phyloP scores from a whole-genome alignment of 2,329 filamentous ascomycete species.

The Rutstroemia sydowiana region DNA sequence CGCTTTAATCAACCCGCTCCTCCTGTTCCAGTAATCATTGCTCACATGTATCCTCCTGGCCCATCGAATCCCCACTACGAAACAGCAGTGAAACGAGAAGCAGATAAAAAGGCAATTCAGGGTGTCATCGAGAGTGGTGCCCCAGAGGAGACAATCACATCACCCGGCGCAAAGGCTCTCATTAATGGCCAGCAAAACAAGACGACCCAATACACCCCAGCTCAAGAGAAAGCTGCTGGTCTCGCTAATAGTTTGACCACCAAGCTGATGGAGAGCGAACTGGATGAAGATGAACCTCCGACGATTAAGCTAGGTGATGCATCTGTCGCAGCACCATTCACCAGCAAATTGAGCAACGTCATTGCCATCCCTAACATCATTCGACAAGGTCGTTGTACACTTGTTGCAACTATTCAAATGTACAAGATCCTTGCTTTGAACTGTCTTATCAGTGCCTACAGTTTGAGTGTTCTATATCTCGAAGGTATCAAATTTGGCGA shows the following conservation, averaged over 20 bases:
- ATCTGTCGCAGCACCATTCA: conserved; percentile 94
- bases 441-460: conserved; percentile 97
- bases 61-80: conserved; percentile 88
- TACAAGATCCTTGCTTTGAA: conserved; percentile 99
- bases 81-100: conserved; percentile 84
- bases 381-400: conserved; percentile 90
- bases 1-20: conserved; percentile 90
- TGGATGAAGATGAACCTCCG: conserved; percentile 82
- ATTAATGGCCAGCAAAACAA: conserved; percentile 43
- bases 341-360: conserved; percentile 93
- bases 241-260: conserved; percentile 82
- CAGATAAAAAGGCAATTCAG: conserved; percentile 64
- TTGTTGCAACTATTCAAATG: conserved; percentile 99
- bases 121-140: conserved; percentile 43
- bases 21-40: conserved; percentile 87
- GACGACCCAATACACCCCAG: conserved; percentile 51
- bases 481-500: conserved; percentile 99
- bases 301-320: conserved; percentile 96
- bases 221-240: conserved; percentile 63
- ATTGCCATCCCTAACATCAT: conserved; percentile 98
- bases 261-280: conserved; percentile 82
- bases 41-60: conserved; percentile 88
- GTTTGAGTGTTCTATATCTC: conserved; percentile 88
- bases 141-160: conserved; percentile 60
- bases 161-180: conserved; percentile 55